These are phyloP conservation scores for Fusarium guadeloupense DNA, from an alignment of 2,329 filamentous ascomycete genomes.

Conservation along the genomic window DNA sequence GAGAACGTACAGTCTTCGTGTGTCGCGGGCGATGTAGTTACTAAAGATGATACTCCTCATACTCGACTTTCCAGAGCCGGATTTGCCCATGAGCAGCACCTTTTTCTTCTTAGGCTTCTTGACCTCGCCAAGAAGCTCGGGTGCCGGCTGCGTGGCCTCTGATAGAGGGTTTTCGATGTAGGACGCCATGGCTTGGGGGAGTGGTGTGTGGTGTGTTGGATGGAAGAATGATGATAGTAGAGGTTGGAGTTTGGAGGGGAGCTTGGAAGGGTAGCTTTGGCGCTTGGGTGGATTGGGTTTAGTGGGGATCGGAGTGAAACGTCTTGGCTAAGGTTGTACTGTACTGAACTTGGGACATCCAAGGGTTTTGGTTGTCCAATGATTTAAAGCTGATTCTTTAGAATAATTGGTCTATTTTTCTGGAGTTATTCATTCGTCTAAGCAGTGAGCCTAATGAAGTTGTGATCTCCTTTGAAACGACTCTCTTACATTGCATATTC, in stretches of 20 bases:
- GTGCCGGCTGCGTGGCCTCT: slow-evolving; percentile 40
- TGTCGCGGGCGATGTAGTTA: slow-evolving; percentile 98
- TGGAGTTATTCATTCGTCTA: background rate
- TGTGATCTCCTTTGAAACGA: background rate
- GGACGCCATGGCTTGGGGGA: slow-evolving; percentile 44
- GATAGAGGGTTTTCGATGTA: slow-evolving; percentile 47
- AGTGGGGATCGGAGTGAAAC: slow-evolving; percentile 25
- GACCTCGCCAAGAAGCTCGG: slow-evolving; percentile 59
- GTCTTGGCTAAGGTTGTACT: background rate
- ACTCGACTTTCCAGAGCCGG: slow-evolving; percentile 95
- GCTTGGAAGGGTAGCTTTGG: slow-evolving; percentile 8
- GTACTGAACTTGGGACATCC: background rate
- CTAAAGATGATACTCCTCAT: slow-evolving; percentile 99
- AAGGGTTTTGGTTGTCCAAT: too few relatives aligned
- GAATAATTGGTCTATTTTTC: background rate
- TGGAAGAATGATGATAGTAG: background rate
- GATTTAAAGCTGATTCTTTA: background rate
- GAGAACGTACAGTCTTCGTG: slow-evolving; percentile 73
- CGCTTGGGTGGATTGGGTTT: slow-evolving; percentile 24
- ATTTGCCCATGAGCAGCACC: slow-evolving; percentile 92
- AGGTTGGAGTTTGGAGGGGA: slow-evolving; percentile 12
- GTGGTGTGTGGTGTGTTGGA: background rate
- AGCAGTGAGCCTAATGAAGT: background rate
- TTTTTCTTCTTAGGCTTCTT: slow-evolving; percentile 85
- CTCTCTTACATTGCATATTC: too few relatives aligned